phyloP scores from a whole-genome alignment of 352 stramenopile species.

The Globisporangium paroecandrum region DNA sequence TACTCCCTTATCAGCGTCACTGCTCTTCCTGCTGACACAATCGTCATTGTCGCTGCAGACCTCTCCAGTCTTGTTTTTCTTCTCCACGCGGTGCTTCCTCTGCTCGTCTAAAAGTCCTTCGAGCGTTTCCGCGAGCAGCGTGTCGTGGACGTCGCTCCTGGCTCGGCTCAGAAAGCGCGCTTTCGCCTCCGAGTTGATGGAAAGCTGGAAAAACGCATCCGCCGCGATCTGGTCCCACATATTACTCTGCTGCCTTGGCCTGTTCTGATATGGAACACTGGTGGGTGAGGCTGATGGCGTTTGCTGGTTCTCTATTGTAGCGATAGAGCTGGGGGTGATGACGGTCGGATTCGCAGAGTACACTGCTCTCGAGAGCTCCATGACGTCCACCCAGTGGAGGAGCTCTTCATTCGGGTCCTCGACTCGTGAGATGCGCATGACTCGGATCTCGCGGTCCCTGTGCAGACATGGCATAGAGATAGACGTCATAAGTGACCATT shows the following conservation, averaged over 20 bases:
- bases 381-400: slow-evolving; percentile 60
- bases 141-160: slow-evolving; percentile 23
- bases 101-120: slow-evolving; percentile 32
- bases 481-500: neutral
- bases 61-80: neutral
- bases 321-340: neutral
- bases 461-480: neutral
- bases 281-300: neutral
- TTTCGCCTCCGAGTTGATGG: slow-evolving; percentile 23
- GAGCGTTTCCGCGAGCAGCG: slow-evolving; percentile 34
- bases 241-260: neutral
- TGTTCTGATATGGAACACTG: neutral
- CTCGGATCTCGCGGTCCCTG: slow-evolving; percentile 53
- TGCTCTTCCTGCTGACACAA: neutral
- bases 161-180: slow-evolving; percentile 26
- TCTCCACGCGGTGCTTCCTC: neutral
- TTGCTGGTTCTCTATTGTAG: neutral
- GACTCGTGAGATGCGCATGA: slow-evolving; percentile 44
- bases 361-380: slow-evolving; percentile 37
- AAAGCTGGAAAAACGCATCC: slow-evolving; percentile 46
- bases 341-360: slow-evolving; percentile 24
- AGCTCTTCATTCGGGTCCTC: slow-evolving; percentile 74
- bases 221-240: slow-evolving; percentile 38
- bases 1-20: neutral
- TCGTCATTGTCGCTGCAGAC: neutral